These are phyloP conservation scores for Colletotrichum zoysiae DNA, from an alignment of 2,329 filamentous ascomycete species.

Conservation along the genomic window DNA sequence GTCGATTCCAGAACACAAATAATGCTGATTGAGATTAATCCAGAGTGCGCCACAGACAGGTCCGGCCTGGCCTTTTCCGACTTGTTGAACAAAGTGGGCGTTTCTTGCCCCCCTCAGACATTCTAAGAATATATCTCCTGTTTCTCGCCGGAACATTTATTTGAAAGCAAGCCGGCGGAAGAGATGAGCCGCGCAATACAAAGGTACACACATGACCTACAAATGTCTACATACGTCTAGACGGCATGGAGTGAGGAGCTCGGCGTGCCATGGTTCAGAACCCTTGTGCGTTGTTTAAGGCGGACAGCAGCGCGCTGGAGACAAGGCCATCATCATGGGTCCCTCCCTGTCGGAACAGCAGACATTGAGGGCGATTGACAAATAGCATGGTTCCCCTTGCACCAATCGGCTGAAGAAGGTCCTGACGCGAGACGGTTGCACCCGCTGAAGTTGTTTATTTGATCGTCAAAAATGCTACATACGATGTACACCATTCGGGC, in stretches of 20 bases:
- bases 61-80: background rate
- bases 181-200: slow-evolving; percentile 3
- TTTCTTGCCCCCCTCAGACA: background rate
- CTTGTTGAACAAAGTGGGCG: background rate
- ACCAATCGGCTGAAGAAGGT: slow-evolving; percentile 24
- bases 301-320: background rate
- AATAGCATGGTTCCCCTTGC: slow-evolving; percentile 39
- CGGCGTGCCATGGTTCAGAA: slow-evolving; percentile 9
- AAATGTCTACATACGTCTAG: background rate
- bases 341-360: background rate
- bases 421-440: slow-evolving; percentile 11
- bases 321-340: background rate
- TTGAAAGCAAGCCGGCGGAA: slow-evolving; percentile 21
- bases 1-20: background rate
- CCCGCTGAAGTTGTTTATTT: slow-evolving; percentile 22
- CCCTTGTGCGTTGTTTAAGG: slow-evolving; percentile 8
- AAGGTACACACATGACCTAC: background rate
- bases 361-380: slow-evolving; percentile 31
- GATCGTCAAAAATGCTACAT: background rate
- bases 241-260: slow-evolving; percentile 18
- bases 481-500: background rate
- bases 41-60: background rate
- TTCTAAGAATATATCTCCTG: slow-evolving; percentile 3
- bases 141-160: slow-evolving; percentile 5
- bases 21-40: background rate